Base-by-base conservation (phyloP, 352 stramenopile genomes). In the Globisporangium camurandrum region DNA sequence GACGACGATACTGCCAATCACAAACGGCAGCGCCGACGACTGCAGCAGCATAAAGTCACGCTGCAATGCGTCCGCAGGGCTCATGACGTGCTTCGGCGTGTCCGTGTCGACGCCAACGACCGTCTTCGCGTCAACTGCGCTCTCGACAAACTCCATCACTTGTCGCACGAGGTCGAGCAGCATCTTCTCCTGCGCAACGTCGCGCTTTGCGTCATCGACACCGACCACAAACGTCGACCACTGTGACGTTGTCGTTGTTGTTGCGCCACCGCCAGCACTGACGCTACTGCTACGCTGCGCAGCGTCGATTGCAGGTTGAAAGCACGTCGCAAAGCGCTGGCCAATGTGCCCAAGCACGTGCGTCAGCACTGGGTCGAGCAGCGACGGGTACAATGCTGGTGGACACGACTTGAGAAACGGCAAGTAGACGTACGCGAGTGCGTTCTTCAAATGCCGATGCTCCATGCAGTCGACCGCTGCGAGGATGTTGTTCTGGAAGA, bases 331-430 rank as follows among this genome's bases (percentile, higher is more conserved):
- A 19, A 78, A 72, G 1, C 79, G 75, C n/a, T 80, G 63, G 2
- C 57, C 62, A 17, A 88, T 71, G 49, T 88, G 79, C n/a, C 54
- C 48, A 23, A 87, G 65, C 14, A 91, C 33, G 7, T 68, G 62
- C 6, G 45, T 57, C 16, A 91, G 57, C 26, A 86, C 74, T 1
- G 79, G 76, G 9, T 88, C 69, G 6, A 91, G 45, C n/a, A 91
- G 56, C 3, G 64, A 73, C 28, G 65, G 48, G 42, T 84, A 86
- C 43, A 83, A 46, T 33, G 74, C 67, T n/a, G 57, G 56, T 0
- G 79, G 79, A 42, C 76, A 88, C 16, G 66, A 62, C 57, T 88
- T 88, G 34, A 88, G 42, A 43, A 91, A 88, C 10, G 76, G 72
- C 43, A 88, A 46, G 38, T 72, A 83, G 28, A 91, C 76, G 30